Conservation (phyloP, 2,329 filamentous ascomycete species). For the Clonostachys byssicola region DNA sequence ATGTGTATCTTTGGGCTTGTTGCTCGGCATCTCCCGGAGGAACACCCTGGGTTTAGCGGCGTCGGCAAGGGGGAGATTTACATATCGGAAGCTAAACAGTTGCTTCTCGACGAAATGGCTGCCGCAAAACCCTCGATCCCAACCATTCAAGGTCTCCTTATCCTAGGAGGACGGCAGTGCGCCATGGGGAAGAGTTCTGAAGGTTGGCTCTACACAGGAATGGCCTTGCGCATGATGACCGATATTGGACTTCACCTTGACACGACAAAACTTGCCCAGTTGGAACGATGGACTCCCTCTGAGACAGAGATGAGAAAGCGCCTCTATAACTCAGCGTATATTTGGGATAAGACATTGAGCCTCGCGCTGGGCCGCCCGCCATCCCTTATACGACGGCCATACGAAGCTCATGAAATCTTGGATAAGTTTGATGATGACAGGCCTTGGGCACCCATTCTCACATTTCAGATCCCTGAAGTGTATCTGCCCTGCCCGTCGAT, state of each 20-base stretch:
- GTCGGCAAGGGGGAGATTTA: neutral
- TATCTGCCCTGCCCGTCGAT: neutral
- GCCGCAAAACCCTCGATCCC: slow-evolving; percentile 4
- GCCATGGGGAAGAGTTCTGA: slow-evolving; percentile 10
- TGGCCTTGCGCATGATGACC: slow-evolving; percentile 12
- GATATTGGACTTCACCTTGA: slow-evolving; percentile 12
- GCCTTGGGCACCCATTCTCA: slow-evolving; percentile 6
- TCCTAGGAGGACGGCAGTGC: slow-evolving; percentile 11
- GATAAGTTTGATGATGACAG: slow-evolving; percentile 9
- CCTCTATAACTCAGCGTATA: slow-evolving; percentile 11
- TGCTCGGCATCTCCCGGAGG: slow-evolving; percentile 7
- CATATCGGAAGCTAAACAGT: neutral
- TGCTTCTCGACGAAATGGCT: slow-evolving; percentile 5
- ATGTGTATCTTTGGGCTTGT: slow-evolving; percentile 11
- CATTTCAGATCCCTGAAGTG: slow-evolving; percentile 1
- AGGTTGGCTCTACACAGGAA: slow-evolving; percentile 12
- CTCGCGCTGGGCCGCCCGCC: slow-evolving; percentile 9
- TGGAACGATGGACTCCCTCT: slow-evolving; percentile 10
- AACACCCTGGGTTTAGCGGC: neutral
- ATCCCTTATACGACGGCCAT: slow-evolving; percentile 3
- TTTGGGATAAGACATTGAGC: slow-evolving; percentile 13
- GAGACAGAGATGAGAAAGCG: slow-evolving; percentile 11
- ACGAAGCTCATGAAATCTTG: slow-evolving; percentile 5
- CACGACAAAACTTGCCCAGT: slow-evolving; percentile 4
- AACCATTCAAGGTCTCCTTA: slow-evolving; percentile 8